Conservation (phyloP, 2,329 filamentous ascomycete species). For the Colletotrichum sp. region DNA sequence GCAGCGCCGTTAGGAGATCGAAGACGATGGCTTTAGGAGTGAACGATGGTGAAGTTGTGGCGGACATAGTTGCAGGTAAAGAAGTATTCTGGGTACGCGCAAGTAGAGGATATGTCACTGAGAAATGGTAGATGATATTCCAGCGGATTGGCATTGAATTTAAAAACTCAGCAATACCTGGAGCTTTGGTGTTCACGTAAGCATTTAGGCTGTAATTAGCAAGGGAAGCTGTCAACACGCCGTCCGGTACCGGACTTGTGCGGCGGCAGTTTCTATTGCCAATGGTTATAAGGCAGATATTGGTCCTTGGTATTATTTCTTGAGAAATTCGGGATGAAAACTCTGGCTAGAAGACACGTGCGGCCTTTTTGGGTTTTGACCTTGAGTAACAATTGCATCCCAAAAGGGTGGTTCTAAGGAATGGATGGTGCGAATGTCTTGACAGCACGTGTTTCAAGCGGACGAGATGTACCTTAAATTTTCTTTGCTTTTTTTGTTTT, state of each 20-base stretch:
- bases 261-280: neutral
- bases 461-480: accelerated
- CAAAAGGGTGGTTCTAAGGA: neutral
- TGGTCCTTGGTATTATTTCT: too few species aligned
- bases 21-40: neutral
- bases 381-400: neutral
- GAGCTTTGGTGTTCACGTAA: neutral
- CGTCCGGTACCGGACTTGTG: neutral
- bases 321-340: too few species aligned
- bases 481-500: accelerated
- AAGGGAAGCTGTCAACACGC: neutral
- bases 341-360: too few species aligned
- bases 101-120: neutral
- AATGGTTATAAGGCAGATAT: neutral
- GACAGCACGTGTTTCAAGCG: neutral
- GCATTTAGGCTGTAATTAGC: neutral
- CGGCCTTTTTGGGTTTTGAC: neutral
- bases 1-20: neutral
- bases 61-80: neutral
- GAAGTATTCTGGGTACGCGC: neutral
- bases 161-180: accelerated
- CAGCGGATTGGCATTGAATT: neutral
- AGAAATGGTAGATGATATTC: neutral
- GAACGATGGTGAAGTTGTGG: neutral
- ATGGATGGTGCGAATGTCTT: neutral